A percentile compares a stretch with the other conserved stretches of the same genome.
phyloP scores from a whole-genome alignment of 805 yeast species.

The Teunomyces barrocoloradensis region DNA sequence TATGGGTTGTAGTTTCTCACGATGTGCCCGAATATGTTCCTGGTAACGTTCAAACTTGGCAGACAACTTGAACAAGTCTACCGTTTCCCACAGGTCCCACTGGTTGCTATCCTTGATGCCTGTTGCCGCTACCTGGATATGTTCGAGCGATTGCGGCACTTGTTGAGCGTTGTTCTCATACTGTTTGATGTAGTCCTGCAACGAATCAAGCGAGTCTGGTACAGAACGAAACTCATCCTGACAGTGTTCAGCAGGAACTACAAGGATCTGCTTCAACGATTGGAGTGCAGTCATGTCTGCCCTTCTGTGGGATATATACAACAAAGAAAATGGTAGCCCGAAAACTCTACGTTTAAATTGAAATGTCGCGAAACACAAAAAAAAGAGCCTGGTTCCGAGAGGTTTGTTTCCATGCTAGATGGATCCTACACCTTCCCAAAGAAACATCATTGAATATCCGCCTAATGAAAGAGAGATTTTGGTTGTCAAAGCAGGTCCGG shows the following conservation, averaged over 20 bases:
- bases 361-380: background rate
- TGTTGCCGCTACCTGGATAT: background rate
- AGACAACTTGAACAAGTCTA: constrained; percentile 4
- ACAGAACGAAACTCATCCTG: constrained; percentile 5
- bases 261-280: constrained; percentile 9
- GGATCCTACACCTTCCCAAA: constrained; percentile 33
- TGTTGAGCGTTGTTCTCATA: background rate
- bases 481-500: constrained; percentile 66
- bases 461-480: constrained; percentile 39
- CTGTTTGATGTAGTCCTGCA: constrained; percentile 7
- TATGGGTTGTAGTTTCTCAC: constrained; percentile 43
- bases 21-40: constrained; percentile 23
- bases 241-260: background rate
- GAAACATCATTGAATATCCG: constrained; percentile 43
- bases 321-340: no score
- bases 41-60: constrained; percentile 9
- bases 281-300: constrained; percentile 13
- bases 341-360: no score
- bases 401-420: no score
- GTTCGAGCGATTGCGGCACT: constrained; percentile 2
- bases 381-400: background rate
- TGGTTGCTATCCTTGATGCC: background rate
- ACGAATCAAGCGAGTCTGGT: constrained; percentile 7
- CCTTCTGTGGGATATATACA: background rate
- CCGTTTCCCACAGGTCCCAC: constrained; percentile 4